A percentile compares a stretch with the other conserved stretches of the same genome.
phyloP scores from a whole-genome alignment of 2,329 filamentous ascomycete genomes.

The Fusarium denticulatum region DNA sequence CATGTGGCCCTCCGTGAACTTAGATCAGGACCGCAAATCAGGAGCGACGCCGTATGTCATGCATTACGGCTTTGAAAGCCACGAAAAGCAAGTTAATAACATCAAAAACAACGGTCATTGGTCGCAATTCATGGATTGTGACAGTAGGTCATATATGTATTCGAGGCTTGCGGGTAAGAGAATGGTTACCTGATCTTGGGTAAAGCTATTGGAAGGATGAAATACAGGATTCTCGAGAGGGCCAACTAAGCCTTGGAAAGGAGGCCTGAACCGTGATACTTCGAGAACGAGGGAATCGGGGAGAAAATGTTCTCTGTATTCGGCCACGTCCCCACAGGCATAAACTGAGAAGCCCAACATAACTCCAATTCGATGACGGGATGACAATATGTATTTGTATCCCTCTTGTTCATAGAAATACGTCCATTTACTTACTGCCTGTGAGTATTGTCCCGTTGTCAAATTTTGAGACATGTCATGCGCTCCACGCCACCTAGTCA shows the following conservation, averaged over 20 bases:
- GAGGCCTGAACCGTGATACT: too few relatives aligned
- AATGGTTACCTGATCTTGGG: neutral
- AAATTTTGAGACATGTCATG: neutral
- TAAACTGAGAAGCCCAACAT: too few relatives aligned
- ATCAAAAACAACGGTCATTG: too few relatives aligned
- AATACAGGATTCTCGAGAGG: too few relatives aligned
- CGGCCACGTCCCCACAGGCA: fast-evolving
- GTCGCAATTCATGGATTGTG: too few relatives aligned
- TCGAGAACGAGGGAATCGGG: neutral
- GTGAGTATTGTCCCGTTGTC: too few relatives aligned
- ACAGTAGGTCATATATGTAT: fast-evolving
- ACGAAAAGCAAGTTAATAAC: neutral
- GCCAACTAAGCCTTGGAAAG: too few relatives aligned
- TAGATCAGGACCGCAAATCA: neutral
- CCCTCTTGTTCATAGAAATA: fast-evolving
- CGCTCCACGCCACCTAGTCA: neutral
- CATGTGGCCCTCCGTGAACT: neutral
- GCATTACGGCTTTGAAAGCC: neutral
- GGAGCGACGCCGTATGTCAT: too few relatives aligned
- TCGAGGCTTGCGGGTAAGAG: neutral
- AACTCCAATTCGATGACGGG: fast-evolving
- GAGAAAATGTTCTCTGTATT: neutral
- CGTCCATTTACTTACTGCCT: too few relatives aligned
- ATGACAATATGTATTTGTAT: fast-evolving
- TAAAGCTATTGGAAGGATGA: fast-evolving